Conservation (phyloP, 306 rosid species). For the Fragaria ananassa region DNA sequence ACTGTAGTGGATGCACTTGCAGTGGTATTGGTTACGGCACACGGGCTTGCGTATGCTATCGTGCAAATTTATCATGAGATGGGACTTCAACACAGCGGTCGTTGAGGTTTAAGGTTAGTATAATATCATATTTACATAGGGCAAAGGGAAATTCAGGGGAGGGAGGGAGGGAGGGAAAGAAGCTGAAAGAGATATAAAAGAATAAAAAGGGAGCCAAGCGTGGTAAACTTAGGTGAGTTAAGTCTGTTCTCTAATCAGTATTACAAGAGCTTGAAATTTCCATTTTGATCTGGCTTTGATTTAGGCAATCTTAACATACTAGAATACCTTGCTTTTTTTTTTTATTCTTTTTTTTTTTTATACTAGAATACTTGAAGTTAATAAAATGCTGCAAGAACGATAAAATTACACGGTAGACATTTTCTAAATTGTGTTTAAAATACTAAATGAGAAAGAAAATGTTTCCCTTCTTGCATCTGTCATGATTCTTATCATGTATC, state of each 20-base stretch:
- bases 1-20: neutral
- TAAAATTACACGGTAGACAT: neutral
- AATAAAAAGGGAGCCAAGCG: neutral
- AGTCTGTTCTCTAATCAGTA: neutral
- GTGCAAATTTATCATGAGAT: neutral
- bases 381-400: neutral
- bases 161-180: neutral
- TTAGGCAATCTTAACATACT: neutral
- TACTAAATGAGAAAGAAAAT: no score
- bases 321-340: neutral
- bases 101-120: neutral
- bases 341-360: no score
- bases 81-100: neutral
- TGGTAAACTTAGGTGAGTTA: neutral
- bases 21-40: neutral
- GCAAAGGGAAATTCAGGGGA: neutral
- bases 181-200: neutral
- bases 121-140: neutral
- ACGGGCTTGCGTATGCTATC: neutral
- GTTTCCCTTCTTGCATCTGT: neutral
- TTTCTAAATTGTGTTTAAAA: neutral
- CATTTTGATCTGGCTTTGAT: neutral
- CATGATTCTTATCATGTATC: neutral
- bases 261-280: neutral
- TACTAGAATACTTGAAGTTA: neutral